Conservation (phyloP, 345 rosid genomes). For the Eucalyptus curtisii region DNA sequence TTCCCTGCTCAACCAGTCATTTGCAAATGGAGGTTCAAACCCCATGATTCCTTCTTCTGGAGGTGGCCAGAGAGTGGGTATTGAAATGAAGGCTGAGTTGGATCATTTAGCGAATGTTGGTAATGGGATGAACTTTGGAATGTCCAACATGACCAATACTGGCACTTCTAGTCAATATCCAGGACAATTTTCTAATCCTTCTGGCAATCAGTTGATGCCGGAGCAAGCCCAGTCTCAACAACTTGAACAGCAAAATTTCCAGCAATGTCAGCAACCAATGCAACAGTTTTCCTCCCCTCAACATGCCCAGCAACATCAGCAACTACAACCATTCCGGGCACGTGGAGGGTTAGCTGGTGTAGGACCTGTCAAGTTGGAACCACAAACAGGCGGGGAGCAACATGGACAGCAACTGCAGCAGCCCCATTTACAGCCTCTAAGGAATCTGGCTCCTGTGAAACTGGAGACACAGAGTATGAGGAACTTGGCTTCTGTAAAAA, state of each 20-base stretch:
- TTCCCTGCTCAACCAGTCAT: conserved; percentile 72
- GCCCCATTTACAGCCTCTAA: conserved; percentile 22
- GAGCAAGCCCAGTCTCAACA: conserved; percentile 74
- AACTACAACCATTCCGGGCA: conserved; percentile 11
- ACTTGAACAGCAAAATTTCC: conserved; percentile 53
- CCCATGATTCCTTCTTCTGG: conserved; percentile 42
- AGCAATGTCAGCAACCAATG: conserved; percentile 59
- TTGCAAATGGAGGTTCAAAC: conserved; percentile 57
- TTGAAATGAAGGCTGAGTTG: conserved; percentile 66
- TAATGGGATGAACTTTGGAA: conserved; percentile 48
- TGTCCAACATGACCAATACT: conserved; percentile 49
- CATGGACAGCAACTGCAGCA: conserved; percentile 27
- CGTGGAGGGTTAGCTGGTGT: conserved; percentile 20
- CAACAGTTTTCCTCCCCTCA: conserved; percentile 53
- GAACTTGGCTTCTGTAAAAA: conserved; percentile 15
- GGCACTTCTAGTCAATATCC: conserved; percentile 63
- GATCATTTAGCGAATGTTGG: conserved; percentile 61
- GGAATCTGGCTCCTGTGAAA: conserved; percentile 16
- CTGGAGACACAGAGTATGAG: conserved; percentile 20
- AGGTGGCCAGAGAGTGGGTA: conserved; percentile 39
- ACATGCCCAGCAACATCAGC: conserved; percentile 37
- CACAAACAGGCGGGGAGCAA: conserved; percentile 21
- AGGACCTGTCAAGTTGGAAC: conserved; percentile 27
- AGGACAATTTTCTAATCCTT: conserved; percentile 55
- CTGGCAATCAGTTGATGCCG: conserved; percentile 48